Evolutionary conservation across 1,139 yeast genomes (phyloP).

Genomic region (Debaryomycetaceae sp.): DNA sequence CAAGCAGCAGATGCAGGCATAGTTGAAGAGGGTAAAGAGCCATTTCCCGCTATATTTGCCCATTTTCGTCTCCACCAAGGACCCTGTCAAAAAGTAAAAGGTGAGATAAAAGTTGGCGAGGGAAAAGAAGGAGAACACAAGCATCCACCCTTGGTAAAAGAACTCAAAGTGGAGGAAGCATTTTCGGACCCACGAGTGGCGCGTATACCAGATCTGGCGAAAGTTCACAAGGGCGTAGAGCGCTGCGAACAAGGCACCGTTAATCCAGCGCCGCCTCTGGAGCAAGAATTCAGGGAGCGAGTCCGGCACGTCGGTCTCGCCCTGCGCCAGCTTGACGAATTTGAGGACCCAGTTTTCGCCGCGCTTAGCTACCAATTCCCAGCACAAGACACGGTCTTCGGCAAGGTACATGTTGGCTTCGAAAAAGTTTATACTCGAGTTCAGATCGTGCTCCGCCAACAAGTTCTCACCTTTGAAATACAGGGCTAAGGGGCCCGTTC

Average conservation of each 20-base stretch:
- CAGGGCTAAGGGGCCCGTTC: conserved; percentile 82
- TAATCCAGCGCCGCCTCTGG: conserved; percentile 96
- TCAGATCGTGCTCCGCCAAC: conserved; percentile 16
- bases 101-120: conserved; percentile 84
- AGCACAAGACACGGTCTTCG: conserved; percentile 92
- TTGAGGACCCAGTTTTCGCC: conserved; percentile 86
- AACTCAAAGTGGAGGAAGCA: conserved; percentile 75
- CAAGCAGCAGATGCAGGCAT: conserved; percentile 67
- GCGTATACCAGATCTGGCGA: conserved; percentile 75
- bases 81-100: conserved; percentile 87
- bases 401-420: conserved; percentile 97
- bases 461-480: conserved; percentile 85
- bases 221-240: conserved; percentile 75
- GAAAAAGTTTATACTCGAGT: conserved; percentile 58
- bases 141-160: conserved; percentile 63
- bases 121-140: conserved; percentile 81
- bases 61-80: conserved; percentile 46
- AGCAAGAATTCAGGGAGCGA: conserved; percentile 80
- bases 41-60: conserved; percentile 67
- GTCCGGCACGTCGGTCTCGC: conserved; percentile 97
- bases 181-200: conserved; percentile 69
- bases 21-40: conserved; percentile 75
- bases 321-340: conserved; percentile 87
- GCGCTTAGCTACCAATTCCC: conserved; percentile 90
- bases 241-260: conserved; percentile 97